Base-by-base conservation (phyloP, 805 yeast genomes). In the Candida suzukii region DNA sequence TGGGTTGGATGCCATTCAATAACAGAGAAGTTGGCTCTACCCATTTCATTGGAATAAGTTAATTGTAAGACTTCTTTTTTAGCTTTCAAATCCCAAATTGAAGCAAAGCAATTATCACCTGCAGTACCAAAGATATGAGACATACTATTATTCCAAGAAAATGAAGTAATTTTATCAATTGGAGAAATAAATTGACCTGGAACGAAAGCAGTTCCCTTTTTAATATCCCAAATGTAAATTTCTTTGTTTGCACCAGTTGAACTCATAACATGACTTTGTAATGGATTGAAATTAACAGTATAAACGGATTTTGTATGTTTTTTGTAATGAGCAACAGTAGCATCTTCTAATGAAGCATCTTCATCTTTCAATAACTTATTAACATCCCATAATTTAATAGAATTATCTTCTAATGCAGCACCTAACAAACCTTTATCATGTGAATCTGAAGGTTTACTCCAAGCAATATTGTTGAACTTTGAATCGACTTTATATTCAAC, bases 1-100 rank as follows among this genome's bases (percentile, higher is more conserved):
- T 81, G 82, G 35, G 74, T 66, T 42, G 99, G 99, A 61, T 93
- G 97, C 99, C 99, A 93, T 44, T 83, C 88, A 13, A 93, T 95
- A 45, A 76, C 74, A 28, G 95, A 78, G 39, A 91, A 73, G 42
- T 81, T 82, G 20, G 88, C 82, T 54, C 83, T 75, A 35, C 71
- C 73, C 18, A 58, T 52, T 12, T 76, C 66, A 8, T 82, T 78
- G 19, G 80, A 68, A 61, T 87, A 86, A 42, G 79, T 74, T 58
- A 93, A 71, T 60, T 88, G 96, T 46, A 93, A 67, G 20, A 91
- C 95, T 64, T 91, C 97, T 55, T 87, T 77, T 58, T 81, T 83
- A 32, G 88, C 79, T 56, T 84, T 85, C 49, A 90, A 69, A 64
- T 93, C 98, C 97, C 97, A 93, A 49, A 93, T 81, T 1, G 96